Base-by-base conservation (phyloP, 495 filamentous ascomycete genomes). In the Echria macrotheca region DNA sequence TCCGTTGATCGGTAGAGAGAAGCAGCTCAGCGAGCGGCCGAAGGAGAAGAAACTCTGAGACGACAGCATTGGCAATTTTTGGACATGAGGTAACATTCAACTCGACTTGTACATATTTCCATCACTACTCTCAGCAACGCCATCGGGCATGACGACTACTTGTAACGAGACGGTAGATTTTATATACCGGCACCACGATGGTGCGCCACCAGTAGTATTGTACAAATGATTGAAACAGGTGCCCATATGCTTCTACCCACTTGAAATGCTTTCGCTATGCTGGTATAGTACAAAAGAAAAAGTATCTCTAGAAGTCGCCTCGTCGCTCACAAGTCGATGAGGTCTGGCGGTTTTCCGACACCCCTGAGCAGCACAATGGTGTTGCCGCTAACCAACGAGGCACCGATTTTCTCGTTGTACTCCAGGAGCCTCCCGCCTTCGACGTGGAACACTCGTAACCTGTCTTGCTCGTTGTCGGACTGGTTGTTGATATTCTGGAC, bases 401-500 rank as follows among this genome's bases (percentile, higher is more conserved):
- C 76, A 6, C 85, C 91, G 17, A 84, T 66, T 67, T 89, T 85
- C 67, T 96, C 90, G 18, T 78, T 80, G 66, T 96, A 98, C 39
- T 85, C 86, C 53, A 98, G 60, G 49, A 97, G 70, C 47, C 87
- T 69, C 1, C 94, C 94, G 0, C 82, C 84, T 61, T 97, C 93
- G 0, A 96, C 86, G 66, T 97, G 91, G 49, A 93, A 98, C 1
- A 98, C 79, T 29, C 91, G 65, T 53, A 98, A 58, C 59, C 80
- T 80, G 24, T 86, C 84, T 66, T 85, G 82, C 70, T 95, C 89
- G 12, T 84, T 76, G 22, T 75, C 80, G 15, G 74, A 83, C 47
- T 87, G 76, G 62, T 96, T 96, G 59, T 96, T 96, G 51, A 94
- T 55, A 64, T 96, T 96, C 67, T 87, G 75, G 29, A 96, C 81